phyloP scores from a whole-genome alignment of 2,329 filamentous ascomycete genomes.

The Fusarium nanum region DNA sequence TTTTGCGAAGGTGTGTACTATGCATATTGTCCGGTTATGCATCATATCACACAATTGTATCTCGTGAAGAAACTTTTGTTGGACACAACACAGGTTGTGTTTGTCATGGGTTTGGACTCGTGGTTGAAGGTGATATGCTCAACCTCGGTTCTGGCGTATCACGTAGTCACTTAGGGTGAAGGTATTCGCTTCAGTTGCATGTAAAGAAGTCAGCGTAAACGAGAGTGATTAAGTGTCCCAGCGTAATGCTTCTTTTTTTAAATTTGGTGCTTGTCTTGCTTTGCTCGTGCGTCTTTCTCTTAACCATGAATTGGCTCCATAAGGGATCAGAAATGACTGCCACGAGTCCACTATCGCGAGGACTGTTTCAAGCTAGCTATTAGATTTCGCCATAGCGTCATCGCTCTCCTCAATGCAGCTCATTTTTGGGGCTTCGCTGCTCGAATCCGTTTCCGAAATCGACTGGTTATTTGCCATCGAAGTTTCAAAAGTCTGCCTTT shows the following conservation, averaged over 20 bases:
- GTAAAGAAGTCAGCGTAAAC: slow-evolving; percentile 17
- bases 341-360: slow-evolving; percentile 48
- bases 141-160: slow-evolving; percentile 21
- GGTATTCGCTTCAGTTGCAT: slow-evolving; percentile 28
- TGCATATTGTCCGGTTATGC: slow-evolving; percentile 14
- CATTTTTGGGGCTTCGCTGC: slow-evolving; percentile 35
- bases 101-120: slow-evolving; percentile 6
- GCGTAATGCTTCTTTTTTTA: slow-evolving; percentile 46
- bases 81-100: neutral
- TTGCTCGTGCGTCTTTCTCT: slow-evolving; percentile 43
- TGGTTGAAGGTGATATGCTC: neutral
- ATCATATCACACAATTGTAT: slow-evolving; percentile 7
- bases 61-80: neutral
- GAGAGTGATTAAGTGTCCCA: slow-evolving; percentile 32
- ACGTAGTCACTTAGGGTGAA: slow-evolving; percentile 30
- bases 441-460: slow-evolving; percentile 47
- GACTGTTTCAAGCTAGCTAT: slow-evolving; percentile 53
- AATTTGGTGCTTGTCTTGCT: slow-evolving; percentile 50
- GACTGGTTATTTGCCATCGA: slow-evolving; percentile 36
- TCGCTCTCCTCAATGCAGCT: slow-evolving; percentile 50
- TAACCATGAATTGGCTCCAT: slow-evolving; percentile 44
- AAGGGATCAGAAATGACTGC: slow-evolving; percentile 41
- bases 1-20: neutral
- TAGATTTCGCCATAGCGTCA: slow-evolving; percentile 53
- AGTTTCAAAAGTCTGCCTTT: slow-evolving; percentile 46